These are phyloP conservation scores for Colletotrichum tofieldiae DNA, from an alignment of 2,329 filamentous ascomycete genomes.

Conservation along the genomic window DNA sequence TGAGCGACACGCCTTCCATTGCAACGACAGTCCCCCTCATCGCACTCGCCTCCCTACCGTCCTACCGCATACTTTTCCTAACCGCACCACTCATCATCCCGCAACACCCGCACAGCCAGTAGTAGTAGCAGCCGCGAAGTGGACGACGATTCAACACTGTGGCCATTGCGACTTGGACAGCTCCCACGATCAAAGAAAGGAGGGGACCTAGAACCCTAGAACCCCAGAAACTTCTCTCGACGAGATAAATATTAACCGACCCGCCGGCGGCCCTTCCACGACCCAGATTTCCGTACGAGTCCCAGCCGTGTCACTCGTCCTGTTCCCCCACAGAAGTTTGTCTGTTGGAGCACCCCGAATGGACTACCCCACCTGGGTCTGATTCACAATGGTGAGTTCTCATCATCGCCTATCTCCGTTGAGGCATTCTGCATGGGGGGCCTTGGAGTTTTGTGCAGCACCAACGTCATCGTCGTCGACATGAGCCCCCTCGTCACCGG, in stretches of 20 bases:
- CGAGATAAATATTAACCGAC: conserved; percentile 8
- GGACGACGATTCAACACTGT: too few relatives aligned
- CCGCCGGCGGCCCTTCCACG: conserved; percentile 5
- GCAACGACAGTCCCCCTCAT: neutral
- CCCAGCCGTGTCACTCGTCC: conserved; percentile 6
- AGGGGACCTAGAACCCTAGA: neutral
- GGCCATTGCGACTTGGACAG: neutral
- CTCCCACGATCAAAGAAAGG: neutral
- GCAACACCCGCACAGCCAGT: neutral
- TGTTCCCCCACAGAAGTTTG: conserved; percentile 36
- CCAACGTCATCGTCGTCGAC: conserved; percentile 4
- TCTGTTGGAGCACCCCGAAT: conserved; percentile 41
- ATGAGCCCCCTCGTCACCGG: neutral
- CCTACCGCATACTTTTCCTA: neutral
- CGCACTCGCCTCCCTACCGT: neutral
- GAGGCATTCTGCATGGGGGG: neutral
- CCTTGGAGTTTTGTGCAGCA: neutral
- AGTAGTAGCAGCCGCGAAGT: neutral
- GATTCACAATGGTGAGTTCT: conserved; percentile 40
- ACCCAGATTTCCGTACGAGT: conserved; percentile 30
- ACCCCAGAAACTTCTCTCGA: neutral
- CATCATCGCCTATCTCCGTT: conserved; percentile 30
- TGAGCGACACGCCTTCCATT: neutral
- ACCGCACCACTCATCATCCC: conserved; percentile 10
- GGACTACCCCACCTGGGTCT: conserved; percentile 36